Percentiles rank a stretch among this genome's conserved stretches.
Conservation (phyloP, 495 filamentous ascomycete genomes). For the Penicillium manginii region DNA sequence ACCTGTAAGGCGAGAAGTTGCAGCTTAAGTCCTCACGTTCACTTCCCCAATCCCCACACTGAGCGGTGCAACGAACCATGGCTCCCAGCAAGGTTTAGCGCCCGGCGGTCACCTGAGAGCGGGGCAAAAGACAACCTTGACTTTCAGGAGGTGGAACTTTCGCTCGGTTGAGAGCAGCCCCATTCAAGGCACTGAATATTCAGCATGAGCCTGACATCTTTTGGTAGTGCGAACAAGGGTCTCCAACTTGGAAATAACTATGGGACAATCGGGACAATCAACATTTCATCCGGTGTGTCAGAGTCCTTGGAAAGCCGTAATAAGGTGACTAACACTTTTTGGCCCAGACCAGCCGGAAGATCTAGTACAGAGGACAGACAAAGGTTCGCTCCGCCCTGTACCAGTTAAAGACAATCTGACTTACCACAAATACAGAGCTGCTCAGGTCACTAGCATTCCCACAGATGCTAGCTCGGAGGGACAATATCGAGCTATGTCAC, state of each 20-base stretch:
- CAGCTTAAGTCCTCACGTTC: no score
- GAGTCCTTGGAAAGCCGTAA: neutral
- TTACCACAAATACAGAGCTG: slow-evolving; percentile 1
- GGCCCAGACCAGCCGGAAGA: neutral
- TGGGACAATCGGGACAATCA: slow-evolving; percentile 9
- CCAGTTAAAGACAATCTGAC: neutral
- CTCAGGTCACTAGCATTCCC: slow-evolving; percentile 21
- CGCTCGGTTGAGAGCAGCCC: neutral
- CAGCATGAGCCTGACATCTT: slow-evolving; percentile 9
- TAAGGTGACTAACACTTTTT: neutral
- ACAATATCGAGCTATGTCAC: slow-evolving; percentile 26
- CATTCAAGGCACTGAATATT: neutral
- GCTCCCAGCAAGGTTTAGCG: no score
- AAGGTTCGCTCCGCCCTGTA: neutral
- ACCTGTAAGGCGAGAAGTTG: no score
- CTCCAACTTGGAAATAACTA: slow-evolving; percentile 5
- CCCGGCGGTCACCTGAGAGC: neutral
- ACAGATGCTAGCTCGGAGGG: slow-evolving; percentile 17
- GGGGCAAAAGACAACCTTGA: neutral
- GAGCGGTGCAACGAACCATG: no score
- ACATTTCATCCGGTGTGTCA: slow-evolving; percentile 8
- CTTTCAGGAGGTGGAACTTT: slow-evolving; percentile 6
- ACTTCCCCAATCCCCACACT: no score
- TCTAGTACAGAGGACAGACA: neutral
- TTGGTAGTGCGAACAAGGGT: slow-evolving; percentile 5